These are phyloP conservation scores for Rhizodiscina lignyota DNA, from an alignment of 495 filamentous ascomycete species.

Conservation along the genomic window DNA sequence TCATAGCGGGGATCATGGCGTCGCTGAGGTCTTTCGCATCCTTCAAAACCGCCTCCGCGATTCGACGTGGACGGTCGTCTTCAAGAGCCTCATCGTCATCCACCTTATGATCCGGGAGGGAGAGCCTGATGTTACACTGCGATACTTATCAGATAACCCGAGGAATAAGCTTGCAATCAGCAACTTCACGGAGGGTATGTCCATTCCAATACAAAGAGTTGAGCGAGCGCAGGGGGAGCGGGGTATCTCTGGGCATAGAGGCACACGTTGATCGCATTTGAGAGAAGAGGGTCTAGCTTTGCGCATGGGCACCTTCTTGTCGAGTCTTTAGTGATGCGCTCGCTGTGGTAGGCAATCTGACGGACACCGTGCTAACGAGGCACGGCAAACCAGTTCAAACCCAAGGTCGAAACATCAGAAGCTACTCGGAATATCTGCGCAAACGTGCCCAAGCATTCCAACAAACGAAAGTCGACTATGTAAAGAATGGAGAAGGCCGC, in stretches of 20 bases:
- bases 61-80: conserved; percentile 93
- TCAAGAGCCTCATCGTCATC: conserved; percentile 89
- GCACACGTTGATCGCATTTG: background rate
- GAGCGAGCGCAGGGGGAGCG: background rate
- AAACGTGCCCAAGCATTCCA: conserved; percentile 68
- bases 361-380: conserved; percentile 5
- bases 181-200: conserved; percentile 80
- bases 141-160: conserved; percentile 69
- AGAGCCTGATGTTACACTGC: conserved; percentile 71
- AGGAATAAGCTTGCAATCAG: conserved; percentile 65
- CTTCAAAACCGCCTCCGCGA: conserved; percentile 78
- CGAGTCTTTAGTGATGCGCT: no score
- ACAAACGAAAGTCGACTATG: conserved; percentile 77
- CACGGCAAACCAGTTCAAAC: conserved; percentile 50
- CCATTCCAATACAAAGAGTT: background rate
- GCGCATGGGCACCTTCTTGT: no score
- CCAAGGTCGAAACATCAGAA: conserved; percentile 85
- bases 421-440: conserved; percentile 77
- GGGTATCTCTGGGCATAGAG: background rate
- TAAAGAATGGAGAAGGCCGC: conserved; percentile 63
- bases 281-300: background rate
- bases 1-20: conserved; percentile 84
- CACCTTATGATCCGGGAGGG: conserved; percentile 97
- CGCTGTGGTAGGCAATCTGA: no score
- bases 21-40: conserved; percentile 89